Conservation (phyloP, 495 filamentous ascomycete species). For the Corynascus novoguineensis region DNA sequence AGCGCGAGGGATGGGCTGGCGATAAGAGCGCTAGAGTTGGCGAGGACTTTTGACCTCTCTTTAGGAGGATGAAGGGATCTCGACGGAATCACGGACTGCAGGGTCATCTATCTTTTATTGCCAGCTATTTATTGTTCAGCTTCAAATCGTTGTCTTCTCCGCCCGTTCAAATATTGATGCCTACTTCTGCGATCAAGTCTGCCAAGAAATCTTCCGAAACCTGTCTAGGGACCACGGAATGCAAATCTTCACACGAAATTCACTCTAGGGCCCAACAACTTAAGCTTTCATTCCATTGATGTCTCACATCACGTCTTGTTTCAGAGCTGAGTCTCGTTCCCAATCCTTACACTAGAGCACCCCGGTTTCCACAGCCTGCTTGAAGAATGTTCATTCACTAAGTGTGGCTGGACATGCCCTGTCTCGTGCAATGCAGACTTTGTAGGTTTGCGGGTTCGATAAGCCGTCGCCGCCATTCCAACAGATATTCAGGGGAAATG, state of each 20-base stretch:
- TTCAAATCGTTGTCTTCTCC: too few relatives aligned
- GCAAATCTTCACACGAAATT: not conserved
- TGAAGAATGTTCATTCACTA: not conserved
- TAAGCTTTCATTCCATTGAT: not conserved
- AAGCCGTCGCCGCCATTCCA: too few relatives aligned
- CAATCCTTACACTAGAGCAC: not conserved
- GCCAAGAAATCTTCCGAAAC: too few relatives aligned
- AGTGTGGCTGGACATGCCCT: slow-evolving; percentile 13
- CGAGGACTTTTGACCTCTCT: slow-evolving; percentile 28
- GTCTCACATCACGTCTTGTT: not conserved
- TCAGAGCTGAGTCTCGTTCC: not conserved
- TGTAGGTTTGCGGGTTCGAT: not conserved
- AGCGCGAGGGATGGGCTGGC: slow-evolving; percentile 85
- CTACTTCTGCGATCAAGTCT: too few relatives aligned
- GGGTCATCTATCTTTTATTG: not conserved
- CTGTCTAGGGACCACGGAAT: not conserved
- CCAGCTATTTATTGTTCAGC: not conserved
- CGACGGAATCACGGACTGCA: slow-evolving; percentile 1
- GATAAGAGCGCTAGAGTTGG: slow-evolving; percentile 66
- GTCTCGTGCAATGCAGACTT: not conserved
- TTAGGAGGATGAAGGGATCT: not conserved
- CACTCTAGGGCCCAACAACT: not conserved
- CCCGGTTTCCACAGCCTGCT: not conserved
- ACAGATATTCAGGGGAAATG: too few relatives aligned
- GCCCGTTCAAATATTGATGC: too few relatives aligned